Conservation (phyloP, 805 yeast genomes). For the Ogataea degrootiae region DNA sequence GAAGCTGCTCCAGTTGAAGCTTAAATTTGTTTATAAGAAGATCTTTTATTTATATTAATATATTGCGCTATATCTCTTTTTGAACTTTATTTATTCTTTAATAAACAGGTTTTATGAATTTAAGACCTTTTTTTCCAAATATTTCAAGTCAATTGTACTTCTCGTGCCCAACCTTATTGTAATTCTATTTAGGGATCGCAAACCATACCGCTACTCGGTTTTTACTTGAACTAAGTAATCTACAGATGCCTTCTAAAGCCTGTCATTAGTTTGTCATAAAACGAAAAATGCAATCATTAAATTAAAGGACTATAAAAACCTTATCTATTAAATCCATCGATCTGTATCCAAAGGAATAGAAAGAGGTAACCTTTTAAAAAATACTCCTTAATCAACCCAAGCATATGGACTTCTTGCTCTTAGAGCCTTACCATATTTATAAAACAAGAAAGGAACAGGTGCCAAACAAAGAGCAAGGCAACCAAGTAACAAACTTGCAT, state of each 20-base stretch:
- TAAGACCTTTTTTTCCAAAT: too few species aligned
- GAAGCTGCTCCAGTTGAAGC: conserved; percentile 28
- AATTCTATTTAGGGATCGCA: too few species aligned
- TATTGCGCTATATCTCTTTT: conserved; percentile 1
- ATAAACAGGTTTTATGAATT: too few species aligned
- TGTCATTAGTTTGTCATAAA: too few species aligned
- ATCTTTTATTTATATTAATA: not conserved
- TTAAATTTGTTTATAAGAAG: conserved; percentile 1
- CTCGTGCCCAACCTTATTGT: too few species aligned
- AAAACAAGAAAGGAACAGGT: conserved; percentile 53
- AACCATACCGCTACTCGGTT: too few species aligned
- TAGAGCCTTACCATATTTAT: conserved; percentile 39
- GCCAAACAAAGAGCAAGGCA: conserved; percentile 45
- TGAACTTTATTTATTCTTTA: not conserved
- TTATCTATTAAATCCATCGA: too few species aligned
- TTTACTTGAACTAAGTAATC: too few species aligned
- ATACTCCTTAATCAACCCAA: conserved; percentile 26
- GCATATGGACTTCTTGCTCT: conserved; percentile 45
- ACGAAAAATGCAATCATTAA: not conserved
- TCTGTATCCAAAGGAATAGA: too few species aligned
- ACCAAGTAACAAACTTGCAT: conserved; percentile 53
- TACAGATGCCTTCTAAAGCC: too few species aligned
- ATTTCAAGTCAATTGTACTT: too few species aligned
- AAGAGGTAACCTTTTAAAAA: too few species aligned
- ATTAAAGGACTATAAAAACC: not conserved